phyloP scores from a whole-genome alignment of 495 filamentous ascomycete species.

The Lepraria neglecta region DNA sequence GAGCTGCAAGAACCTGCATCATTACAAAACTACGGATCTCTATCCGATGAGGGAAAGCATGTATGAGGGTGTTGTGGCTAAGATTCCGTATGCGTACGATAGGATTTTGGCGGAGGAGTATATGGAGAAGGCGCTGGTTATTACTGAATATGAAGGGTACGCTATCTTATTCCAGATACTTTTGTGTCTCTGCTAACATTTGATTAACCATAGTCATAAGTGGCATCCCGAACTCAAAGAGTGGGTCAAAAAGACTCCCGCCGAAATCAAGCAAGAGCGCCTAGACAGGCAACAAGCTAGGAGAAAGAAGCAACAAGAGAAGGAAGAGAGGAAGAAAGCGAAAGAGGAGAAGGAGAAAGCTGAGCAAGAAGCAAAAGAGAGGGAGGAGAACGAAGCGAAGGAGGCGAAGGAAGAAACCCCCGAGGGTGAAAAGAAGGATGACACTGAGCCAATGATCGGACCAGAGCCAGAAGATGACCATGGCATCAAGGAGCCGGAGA shows the following conservation, averaged over 20 bases:
- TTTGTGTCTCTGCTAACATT: background rate
- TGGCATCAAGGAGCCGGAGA: constrained; percentile 4
- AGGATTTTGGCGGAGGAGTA: constrained; percentile 58
- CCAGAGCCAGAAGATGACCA: constrained; percentile 5
- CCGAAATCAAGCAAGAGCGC: constrained; percentile 21
- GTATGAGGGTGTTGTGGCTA: constrained; percentile 55
- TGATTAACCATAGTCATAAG: constrained; percentile 31
- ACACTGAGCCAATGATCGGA: constrained; percentile 15
- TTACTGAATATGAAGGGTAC: constrained; percentile 49
- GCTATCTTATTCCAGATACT: constrained; percentile 19
- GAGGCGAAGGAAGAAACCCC: constrained; percentile 17
- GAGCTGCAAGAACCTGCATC: constrained; percentile 78
- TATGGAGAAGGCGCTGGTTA: constrained; percentile 43
- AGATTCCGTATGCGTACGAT: constrained; percentile 57
- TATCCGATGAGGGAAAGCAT: constrained; percentile 50
- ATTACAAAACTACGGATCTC: constrained; percentile 51
- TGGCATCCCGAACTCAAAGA: constrained; percentile 42
- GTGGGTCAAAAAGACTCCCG: constrained; percentile 41
- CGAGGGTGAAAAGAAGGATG: constrained; percentile 20
- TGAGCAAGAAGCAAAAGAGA: constrained; percentile 24
- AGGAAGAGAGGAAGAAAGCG: constrained; percentile 33
- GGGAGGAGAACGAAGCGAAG: constrained; percentile 10
- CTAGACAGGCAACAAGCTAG: constrained; percentile 21
- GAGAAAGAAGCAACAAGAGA: constrained; percentile 29
- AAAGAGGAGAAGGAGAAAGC: constrained; percentile 32